A percentile compares a stretch with the other conserved stretches of the same genome.
Evolutionary conservation across 306 rosid genomes (phyloP).

Genomic region (Ormosia semicastrata): DNA sequence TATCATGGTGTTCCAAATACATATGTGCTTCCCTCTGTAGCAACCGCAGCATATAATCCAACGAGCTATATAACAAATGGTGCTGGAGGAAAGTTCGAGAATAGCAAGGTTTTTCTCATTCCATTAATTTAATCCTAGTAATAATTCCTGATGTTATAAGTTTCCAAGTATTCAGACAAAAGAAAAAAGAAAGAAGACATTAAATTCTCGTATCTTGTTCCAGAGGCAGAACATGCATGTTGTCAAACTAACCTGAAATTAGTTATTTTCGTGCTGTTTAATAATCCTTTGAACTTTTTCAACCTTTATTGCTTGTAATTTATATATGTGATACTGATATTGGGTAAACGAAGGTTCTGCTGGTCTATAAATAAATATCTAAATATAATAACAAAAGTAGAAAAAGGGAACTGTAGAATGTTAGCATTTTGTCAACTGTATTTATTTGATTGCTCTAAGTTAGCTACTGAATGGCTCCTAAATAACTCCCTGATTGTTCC

Average conservation of each 20-base stretch:
- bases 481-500: too few species aligned
- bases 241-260: too few species aligned
- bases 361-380: not conserved
- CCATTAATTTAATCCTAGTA: not conserved
- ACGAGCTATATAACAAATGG: slow-evolving; percentile 58
- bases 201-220: not conserved
- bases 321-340: not conserved
- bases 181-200: not conserved
- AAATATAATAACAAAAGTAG: not conserved
- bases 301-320: too few species aligned
- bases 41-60: slow-evolving; percentile 55
- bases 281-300: too few species aligned
- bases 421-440: not conserved
- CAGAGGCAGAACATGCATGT: not conserved
- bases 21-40: slow-evolving; percentile 56
- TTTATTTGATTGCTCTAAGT: too few species aligned
- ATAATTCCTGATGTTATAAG: not conserved
- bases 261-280: too few species aligned
- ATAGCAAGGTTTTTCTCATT: slow-evolving; percentile 49
- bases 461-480: too few species aligned
- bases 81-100: slow-evolving; percentile 57
- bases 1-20: slow-evolving; percentile 48
- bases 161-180: not conserved
- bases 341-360: not conserved
- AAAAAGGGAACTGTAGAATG: not conserved